Conservation (phyloP, 352 stramenopile species). For the Phytophthora kernoviae region DNA sequence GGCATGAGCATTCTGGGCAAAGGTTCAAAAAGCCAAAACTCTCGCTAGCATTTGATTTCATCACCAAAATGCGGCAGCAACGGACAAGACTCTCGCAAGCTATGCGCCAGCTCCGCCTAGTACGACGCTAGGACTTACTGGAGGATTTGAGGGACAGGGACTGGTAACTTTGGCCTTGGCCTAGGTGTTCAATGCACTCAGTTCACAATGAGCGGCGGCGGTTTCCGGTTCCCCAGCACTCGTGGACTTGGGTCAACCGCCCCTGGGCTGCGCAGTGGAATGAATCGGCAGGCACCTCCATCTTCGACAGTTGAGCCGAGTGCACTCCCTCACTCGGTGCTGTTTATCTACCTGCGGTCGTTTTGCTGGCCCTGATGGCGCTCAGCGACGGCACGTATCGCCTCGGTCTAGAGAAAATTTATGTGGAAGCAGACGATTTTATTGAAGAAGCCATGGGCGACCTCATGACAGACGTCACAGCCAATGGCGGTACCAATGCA, state of each 20-base stretch:
- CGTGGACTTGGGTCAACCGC: constrained; percentile 43
- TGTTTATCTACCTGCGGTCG: constrained; percentile 87
- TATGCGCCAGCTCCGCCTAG: constrained; percentile 51
- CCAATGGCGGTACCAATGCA: constrained; percentile 47
- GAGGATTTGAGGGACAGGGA: constrained; percentile 33
- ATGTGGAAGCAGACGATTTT: constrained; percentile 85
- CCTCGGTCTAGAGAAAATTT: constrained; percentile 85
- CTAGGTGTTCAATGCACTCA: constrained; percentile 43
- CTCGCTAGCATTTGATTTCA: constrained; percentile 86
- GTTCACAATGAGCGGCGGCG: constrained; percentile 51
- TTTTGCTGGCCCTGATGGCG: constrained; percentile 87
- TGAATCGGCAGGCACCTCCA: constrained; percentile 36
- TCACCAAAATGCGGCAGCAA: constrained; percentile 84
- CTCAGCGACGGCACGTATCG: constrained; percentile 86
- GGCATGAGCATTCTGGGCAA: constrained; percentile 85
- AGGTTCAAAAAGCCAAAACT: constrained; percentile 90
- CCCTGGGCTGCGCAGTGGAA: constrained; percentile 27
- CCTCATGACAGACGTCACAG: constrained; percentile 78
- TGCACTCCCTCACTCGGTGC: constrained; percentile 74
- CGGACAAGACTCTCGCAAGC: constrained; percentile 72
- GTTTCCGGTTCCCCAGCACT: constrained; percentile 64
- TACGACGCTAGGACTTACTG: constrained; percentile 25
- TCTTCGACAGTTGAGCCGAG: constrained; percentile 52
- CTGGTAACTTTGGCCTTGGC: constrained; percentile 40
- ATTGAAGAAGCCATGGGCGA: constrained; percentile 88